Conservation (phyloP, 371 early-diverging fungal species). For the Lichtheimia hyalospora region DNA sequence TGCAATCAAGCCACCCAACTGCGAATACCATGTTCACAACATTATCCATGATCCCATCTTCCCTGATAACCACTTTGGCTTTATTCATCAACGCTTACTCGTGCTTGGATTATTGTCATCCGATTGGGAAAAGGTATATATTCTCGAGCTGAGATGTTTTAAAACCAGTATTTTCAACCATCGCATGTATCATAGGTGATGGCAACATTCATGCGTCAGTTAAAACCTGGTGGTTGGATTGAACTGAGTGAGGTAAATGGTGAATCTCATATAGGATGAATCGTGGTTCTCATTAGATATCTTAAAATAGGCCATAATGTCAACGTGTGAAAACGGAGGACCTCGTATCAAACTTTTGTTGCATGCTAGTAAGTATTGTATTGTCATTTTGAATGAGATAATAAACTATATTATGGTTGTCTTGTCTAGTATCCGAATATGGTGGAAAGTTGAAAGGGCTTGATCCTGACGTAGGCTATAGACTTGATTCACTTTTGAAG, state of each 20-base stretch:
- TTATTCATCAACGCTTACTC: slow-evolving; percentile 33
- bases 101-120: slow-evolving; percentile 23
- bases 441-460: background rate
- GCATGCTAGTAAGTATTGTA: background rate
- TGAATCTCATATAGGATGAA: background rate
- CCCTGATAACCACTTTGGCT: slow-evolving; percentile 30
- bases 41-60: slow-evolving; percentile 48
- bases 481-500: background rate
- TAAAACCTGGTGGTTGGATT: slow-evolving; percentile 46
- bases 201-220: slow-evolving; percentile 22
- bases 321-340: background rate
- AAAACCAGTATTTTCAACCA: background rate
- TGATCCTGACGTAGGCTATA: background rate
- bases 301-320: background rate
- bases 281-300: background rate
- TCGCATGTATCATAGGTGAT: slow-evolving; percentile 5
- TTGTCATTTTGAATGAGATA: background rate
- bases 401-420: background rate
- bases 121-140: slow-evolving; percentile 15
- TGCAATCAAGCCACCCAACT: slow-evolving; percentile 11
- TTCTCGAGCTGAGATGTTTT: background rate
- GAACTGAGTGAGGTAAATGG: slow-evolving; percentile 28
- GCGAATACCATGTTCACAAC: slow-evolving; percentile 34
- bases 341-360: background rate
- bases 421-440: background rate